These are phyloP conservation scores for Trichopus zeylanicus DNA, from an alignment of 116 monocot species.

Conservation along the genomic window DNA sequence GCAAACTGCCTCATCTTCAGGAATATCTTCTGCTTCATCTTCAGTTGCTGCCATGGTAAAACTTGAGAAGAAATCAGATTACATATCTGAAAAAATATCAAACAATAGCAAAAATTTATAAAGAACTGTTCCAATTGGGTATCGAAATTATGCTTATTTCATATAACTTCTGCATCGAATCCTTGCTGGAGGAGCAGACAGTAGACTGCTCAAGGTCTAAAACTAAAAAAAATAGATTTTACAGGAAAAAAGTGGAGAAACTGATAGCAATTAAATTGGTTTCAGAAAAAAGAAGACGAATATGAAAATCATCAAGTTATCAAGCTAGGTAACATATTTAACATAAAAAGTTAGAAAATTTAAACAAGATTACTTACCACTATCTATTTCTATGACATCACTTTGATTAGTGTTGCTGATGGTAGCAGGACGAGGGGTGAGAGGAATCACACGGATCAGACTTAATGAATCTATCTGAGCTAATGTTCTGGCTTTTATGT, in stretches of 20 bases:
- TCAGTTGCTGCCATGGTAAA: constrained; percentile 34
- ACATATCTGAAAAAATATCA: not conserved
- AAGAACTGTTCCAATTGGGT: not conserved
- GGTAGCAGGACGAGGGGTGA: constrained; percentile 45
- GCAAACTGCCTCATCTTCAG: constrained; percentile 97
- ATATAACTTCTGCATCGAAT: too few relatives aligned
- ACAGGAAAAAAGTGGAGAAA: too few relatives aligned
- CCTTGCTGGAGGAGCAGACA: not conserved
- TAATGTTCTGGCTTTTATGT: constrained; percentile 51
- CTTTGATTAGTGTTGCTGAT: constrained; percentile 15
- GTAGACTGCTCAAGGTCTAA: not conserved
- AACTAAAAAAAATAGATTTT: too few relatives aligned
- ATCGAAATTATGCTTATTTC: too few relatives aligned
- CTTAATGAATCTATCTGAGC: constrained; percentile 44
- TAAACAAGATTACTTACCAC: constrained; percentile 23
- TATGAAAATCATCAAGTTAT: not conserved
- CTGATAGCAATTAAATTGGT: not conserved
- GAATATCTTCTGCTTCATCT: constrained; percentile 89
- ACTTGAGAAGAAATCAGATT: constrained; percentile 1
- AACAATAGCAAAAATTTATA: not conserved
- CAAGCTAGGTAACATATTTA: not conserved
- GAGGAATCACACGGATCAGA: constrained; percentile 70
- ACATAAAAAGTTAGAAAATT: not conserved
- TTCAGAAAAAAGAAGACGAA: not conserved
- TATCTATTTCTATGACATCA: constrained; percentile 29